Base-by-base conservation (phyloP, 176 grass and related monocot genomes). In the Carex myosuroides region DNA sequence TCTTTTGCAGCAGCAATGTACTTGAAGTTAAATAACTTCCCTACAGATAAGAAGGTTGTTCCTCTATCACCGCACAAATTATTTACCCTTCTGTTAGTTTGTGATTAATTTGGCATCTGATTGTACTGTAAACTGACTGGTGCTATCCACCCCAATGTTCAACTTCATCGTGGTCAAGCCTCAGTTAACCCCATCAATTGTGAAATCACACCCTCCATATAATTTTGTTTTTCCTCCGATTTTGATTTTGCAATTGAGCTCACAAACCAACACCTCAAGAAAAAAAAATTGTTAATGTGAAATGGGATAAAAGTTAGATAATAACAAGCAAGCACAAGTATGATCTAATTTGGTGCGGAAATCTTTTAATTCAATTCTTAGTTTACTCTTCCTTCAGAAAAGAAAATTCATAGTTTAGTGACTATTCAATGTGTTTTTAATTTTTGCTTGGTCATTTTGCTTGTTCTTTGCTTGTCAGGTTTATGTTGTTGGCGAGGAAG, bases 1-100 rank as follows among this genome's bases (percentile, higher is more conserved):
- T 94, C 95, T 58, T 98, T 91, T 90, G 95, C 95, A 3, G 91
- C 95, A 57, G 92, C 95, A 16, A 98, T 94, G 92, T 98, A 91
- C 85, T 87, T 94, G 85, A 94, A 94, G 68, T 87, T 89, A 57
- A 93, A 91, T 81, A 93, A 93, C 55, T 98, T 98, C 50, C 60
- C 92, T 39, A 77, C 60, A 60, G 91, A 94, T 86, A 98, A 94
- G 87, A 98, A 93, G 95, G 95, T 98, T 24, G 24, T 8, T 75
- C 14, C 67, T 86, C 64, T 70, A 41, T 84, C 12, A 46, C 21
- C 10, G 1, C 70, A 26, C 20, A 24, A 50, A 29, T 26, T 4
- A 44, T 70, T 20, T 53, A 13, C 70, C 44, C 44, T 77, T 77
- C 20, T 50, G 70, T 73, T 17, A 32, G 48, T 77, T 77, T 17